A percentile compares a stretch with the other conserved stretches of the same genome.
Evolutionary conservation across 768 basidiomycete genomes (phyloP).

Genomic region (Tulasnella sp.): DNA sequence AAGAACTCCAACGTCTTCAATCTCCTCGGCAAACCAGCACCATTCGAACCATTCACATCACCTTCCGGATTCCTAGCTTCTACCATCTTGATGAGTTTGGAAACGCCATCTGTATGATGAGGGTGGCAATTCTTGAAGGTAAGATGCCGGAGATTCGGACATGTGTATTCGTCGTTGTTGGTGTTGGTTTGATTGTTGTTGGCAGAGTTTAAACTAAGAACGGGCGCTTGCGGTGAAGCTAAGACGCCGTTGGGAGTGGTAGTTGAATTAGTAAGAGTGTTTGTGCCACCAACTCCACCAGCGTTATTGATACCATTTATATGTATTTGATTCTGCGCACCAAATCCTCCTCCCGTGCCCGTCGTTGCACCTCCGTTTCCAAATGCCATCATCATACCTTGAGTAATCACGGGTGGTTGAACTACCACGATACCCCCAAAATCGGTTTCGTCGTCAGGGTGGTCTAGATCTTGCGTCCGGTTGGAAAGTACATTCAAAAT

Average conservation of each 20-base stretch:
- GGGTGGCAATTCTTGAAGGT: constrained; percentile 52
- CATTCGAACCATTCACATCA: constrained; percentile 18
- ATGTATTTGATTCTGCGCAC: too few relatives aligned
- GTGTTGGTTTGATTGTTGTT: constrained; percentile 20
- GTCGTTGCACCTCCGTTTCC: not conserved
- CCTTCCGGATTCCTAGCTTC: constrained; percentile 53
- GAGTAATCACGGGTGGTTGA: not conserved
- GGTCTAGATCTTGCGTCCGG: constrained; percentile 3
- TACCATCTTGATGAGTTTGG: constrained; percentile 57
- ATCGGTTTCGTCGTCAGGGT: constrained; percentile 11
- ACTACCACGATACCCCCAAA: not conserved
- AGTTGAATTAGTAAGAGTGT: not conserved
- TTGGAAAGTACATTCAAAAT: constrained; percentile 45
- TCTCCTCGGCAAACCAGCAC: constrained; percentile 36
- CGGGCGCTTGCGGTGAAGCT: not conserved
- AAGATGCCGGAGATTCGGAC: constrained; percentile 47
- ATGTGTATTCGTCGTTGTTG: constrained; percentile 40
- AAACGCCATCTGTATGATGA: constrained; percentile 50
- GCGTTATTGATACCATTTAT: not conserved
- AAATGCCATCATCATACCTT: not conserved
- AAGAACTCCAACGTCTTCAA: constrained; percentile 48
- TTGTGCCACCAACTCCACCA: not conserved
- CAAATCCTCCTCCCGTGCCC: not conserved
- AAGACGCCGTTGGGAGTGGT: not conserved
- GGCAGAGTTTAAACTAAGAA: not conserved